phyloP scores from a whole-genome alignment of 495 filamentous ascomycete species.

The Daldinia childiae region DNA sequence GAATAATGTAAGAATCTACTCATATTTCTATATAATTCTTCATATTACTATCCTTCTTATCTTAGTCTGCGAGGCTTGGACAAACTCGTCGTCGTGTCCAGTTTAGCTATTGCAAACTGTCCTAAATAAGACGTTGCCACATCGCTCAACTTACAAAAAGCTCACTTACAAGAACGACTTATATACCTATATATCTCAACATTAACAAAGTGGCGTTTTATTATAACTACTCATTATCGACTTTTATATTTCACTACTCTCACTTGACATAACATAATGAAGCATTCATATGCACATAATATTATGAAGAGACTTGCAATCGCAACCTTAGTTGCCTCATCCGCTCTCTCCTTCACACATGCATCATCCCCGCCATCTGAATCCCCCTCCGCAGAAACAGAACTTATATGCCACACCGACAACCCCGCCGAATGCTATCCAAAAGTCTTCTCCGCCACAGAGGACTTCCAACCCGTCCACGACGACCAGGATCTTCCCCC shows the following conservation, averaged over 20 bases:
- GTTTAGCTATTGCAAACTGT: conserved; percentile 47
- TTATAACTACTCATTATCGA: background rate
- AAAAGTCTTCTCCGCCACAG: conserved; percentile 66
- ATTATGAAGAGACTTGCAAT: conserved; percentile 19
- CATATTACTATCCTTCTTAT: background rate
- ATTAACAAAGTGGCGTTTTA: too few relatives aligned
- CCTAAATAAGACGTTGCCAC: conserved; percentile 44
- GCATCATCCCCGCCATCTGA: conserved; percentile 32
- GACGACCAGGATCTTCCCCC: conserved; percentile 70
- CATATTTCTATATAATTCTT: background rate
- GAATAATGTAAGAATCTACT: background rate
- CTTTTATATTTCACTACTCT: background rate
- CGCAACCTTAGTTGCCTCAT: conserved; percentile 15
- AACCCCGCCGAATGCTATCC: conserved; percentile 71
- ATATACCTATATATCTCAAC: conserved; percentile 6
- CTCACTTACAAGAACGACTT: conserved; percentile 25
- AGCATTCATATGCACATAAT: conserved; percentile 13
- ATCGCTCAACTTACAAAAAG: conserved; percentile 28
- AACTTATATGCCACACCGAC: conserved; percentile 71
- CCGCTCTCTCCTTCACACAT: conserved; percentile 21
- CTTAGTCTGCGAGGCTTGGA: conserved; percentile 12
- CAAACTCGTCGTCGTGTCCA: conserved; percentile 32
- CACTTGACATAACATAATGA: conserved; percentile 22
- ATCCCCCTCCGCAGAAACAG: conserved; percentile 49
- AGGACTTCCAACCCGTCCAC: conserved; percentile 68